phyloP scores from a whole-genome alignment of 2,329 filamentous ascomycete genomes.

The Cytospora mali region DNA sequence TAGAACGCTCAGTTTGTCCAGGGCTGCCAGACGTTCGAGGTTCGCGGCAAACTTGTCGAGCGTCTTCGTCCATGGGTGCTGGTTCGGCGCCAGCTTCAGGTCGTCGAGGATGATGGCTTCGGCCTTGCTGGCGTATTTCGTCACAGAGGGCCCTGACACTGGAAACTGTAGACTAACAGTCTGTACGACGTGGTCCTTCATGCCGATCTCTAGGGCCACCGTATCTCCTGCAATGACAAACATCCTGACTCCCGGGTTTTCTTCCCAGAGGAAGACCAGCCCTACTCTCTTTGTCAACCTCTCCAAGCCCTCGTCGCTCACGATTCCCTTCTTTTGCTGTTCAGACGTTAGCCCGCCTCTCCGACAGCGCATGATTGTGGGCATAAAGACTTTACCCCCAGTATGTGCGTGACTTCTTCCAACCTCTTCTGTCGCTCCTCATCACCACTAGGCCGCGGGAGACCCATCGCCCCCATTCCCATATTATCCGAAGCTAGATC shows the following conservation, averaged over 20 bases:
- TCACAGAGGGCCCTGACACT: conserved; percentile 59
- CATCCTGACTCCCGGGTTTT: conserved; percentile 51
- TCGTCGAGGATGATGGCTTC: conserved; percentile 67
- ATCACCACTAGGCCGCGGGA: conserved; percentile 47
- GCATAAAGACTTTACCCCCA: conserved; percentile 46
- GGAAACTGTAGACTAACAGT: conserved; percentile 66
- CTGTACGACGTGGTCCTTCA: conserved; percentile 64
- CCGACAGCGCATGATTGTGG: conserved; percentile 39
- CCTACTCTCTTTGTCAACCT: conserved; percentile 68
- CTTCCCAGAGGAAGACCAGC: conserved; percentile 65
- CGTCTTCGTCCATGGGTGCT: conserved; percentile 69
- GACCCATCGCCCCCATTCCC: conserved; percentile 47
- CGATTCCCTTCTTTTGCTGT: conserved; percentile 56
- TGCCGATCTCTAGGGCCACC: conserved; percentile 62
- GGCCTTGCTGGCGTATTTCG: conserved; percentile 62
- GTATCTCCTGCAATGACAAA: conserved; percentile 65
- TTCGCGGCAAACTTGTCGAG: conserved; percentile 73
- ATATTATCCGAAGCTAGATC: conserved; percentile 55
- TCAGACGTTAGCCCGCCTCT: conserved; percentile 33
- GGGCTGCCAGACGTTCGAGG: conserved; percentile 66
- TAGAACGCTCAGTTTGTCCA: conserved; percentile 72
- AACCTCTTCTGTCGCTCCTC: conserved; percentile 59
- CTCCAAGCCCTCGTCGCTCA: conserved; percentile 76
- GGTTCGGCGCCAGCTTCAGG: conserved; percentile 59
- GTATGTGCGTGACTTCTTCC: conserved; percentile 52